These are phyloP conservation scores for Chytriomyces sp. DNA, from an alignment of 192 early-diverging fungal genomes.

Conservation along the genomic window DNA sequence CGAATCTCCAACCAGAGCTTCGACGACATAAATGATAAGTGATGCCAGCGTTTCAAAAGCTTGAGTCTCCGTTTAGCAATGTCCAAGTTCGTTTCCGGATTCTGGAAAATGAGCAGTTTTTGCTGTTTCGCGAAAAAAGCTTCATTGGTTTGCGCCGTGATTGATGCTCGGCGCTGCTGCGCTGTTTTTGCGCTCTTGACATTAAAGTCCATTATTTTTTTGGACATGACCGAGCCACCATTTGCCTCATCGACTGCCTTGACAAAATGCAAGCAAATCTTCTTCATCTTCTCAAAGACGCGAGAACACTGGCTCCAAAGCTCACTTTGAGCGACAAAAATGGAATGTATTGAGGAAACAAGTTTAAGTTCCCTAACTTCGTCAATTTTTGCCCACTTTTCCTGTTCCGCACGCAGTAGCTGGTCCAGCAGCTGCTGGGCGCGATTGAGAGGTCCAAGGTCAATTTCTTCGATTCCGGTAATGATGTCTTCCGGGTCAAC, in stretches of 20 bases:
- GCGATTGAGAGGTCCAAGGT: not conserved
- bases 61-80: slow-evolving; percentile 22
- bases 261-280: not conserved
- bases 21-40: not conserved
- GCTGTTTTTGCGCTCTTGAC: not conserved
- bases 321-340: slow-evolving; percentile 13
- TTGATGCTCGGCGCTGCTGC: not conserved
- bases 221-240: not conserved
- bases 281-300: slow-evolving; percentile 15
- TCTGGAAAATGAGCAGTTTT: slow-evolving; percentile 16
- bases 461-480: slow-evolving; percentile 1
- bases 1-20: slow-evolving; percentile 28
- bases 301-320: slow-evolving; percentile 16
- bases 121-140: slow-evolving; percentile 18
- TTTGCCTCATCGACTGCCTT: not conserved
- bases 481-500: slow-evolving; percentile 23
- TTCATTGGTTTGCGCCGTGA: not conserved
- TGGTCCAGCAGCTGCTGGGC: not conserved
- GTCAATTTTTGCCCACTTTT: not conserved
- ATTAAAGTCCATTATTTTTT: not conserved
- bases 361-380: not conserved
- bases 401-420: not conserved
- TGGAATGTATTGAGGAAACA: not conserved
- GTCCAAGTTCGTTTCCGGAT: slow-evolving; percentile 10
- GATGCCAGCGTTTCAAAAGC: slow-evolving; percentile 23